Base-by-base conservation (phyloP, 2,329 filamentous ascomycete species). In the Penicillium sp. region DNA sequence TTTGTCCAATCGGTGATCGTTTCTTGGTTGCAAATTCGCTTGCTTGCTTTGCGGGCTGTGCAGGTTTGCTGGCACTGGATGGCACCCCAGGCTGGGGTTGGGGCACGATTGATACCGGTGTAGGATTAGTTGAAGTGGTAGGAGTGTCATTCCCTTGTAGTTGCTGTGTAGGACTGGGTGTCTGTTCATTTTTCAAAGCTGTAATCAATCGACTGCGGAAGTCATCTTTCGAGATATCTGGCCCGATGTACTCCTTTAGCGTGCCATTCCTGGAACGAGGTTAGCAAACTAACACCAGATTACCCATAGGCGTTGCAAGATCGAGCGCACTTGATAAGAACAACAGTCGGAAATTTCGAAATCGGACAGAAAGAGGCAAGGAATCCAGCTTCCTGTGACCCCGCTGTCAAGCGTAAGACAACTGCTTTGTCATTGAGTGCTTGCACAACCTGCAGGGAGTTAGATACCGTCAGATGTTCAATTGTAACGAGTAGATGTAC, bases 291-390 rank as follows among this genome's bases (percentile, higher is more conserved):
- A 36, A 43, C 8, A 14, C 16, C 11, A 6, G 26, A 11, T 35
- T 11, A 1, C 12, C 16, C 36, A 26, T 0, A 46, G 5, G 14
- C 1, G 14, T 28, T 16, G 36, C 11, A 11, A 19, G 8, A 4
- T 17, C 17, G n/a, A 38, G 55, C 81, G 50, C 77, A 88, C 83
- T 87, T 85, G 64, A 96, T 92, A 19, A 95, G 78, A 16, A 96
- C 82, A 9, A 96, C 75, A 1, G 88, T 88, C 0, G 93, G 92
- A n/a, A 85, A 85, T 62, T 85, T 85, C 1, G 84, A 82, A n/a
- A 96, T 78, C 0, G 90, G 89, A 66, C 90, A 95, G 66, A 96
- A 89, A 43, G 90, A 89, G 10, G 87, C 83, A 14, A 97, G 79
- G 67, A 91, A 95, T 6, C 84, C 86, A 10, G 91, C 91, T 77